Conservation (phyloP, 495 filamentous ascomycete genomes). For the Acidiella bohemica region DNA sequence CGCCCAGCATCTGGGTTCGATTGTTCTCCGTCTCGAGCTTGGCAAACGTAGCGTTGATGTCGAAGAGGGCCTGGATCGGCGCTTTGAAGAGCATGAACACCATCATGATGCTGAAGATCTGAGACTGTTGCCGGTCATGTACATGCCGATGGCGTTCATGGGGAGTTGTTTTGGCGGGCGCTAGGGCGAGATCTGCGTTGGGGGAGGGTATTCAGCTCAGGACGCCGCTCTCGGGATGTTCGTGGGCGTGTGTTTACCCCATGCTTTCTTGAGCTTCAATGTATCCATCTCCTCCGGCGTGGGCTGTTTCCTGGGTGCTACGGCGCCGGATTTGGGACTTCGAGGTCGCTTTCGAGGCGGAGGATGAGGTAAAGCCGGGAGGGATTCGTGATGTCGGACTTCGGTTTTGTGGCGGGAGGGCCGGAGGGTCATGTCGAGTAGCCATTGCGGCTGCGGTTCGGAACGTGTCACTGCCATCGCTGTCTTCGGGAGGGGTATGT, state of each 20-base stretch:
- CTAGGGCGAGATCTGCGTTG: conserved; percentile 89
- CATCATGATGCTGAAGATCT: conserved; percentile 99
- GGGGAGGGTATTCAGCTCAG: too few species aligned
- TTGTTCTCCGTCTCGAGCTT: conserved; percentile 81
- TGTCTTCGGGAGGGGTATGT: background rate
- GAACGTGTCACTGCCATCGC: conserved; percentile 10
- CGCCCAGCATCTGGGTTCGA: conserved; percentile 51
- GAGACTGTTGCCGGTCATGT: conserved; percentile 99
- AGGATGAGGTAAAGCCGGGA: conserved; percentile 78
- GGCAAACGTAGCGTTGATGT: conserved; percentile 66
- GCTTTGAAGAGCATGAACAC: conserved; percentile 98
- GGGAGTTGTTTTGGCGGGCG: conserved; percentile 86
- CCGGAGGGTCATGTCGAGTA: conserved; percentile 59
- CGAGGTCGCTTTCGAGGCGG: conserved; percentile 32
- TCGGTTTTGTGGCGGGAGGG: conserved; percentile 34
- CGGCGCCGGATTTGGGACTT: conserved; percentile 20
- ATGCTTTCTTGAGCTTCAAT: conserved; percentile 94
- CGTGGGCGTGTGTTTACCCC: too few species aligned
- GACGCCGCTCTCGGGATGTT: too few species aligned
- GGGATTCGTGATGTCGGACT: conserved; percentile 65
- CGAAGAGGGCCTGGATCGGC: conserved; percentile 71
- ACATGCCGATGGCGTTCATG: conserved; percentile 98
- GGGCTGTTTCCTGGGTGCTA: conserved; percentile 37
- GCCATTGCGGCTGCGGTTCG: conserved; percentile 58
- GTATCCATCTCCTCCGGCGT: conserved; percentile 75